Evolutionary conservation across 805 yeast genomes (phyloP).

Genomic region (Candida nanaspora): DNA sequence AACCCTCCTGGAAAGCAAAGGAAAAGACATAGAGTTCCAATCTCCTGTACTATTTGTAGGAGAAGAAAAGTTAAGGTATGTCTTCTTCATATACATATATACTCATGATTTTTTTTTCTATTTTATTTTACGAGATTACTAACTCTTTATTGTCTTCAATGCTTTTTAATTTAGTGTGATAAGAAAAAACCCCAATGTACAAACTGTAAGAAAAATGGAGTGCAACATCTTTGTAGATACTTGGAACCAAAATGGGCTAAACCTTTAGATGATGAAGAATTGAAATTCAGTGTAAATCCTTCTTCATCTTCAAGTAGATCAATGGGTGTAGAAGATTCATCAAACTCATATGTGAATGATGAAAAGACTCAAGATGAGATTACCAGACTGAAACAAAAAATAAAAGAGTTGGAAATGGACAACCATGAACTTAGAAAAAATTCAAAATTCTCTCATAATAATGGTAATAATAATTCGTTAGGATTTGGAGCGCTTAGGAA

Average conservation of each 20-base stretch:
- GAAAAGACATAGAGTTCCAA: slow-evolving; percentile 31
- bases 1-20: slow-evolving; percentile 14
- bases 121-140: not conserved
- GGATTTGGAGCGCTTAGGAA: slow-evolving; percentile 2
- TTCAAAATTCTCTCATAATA: slow-evolving; percentile 1
- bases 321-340: slow-evolving; percentile 2
- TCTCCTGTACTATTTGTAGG: slow-evolving; percentile 32
- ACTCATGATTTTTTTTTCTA: not conserved
- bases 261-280: slow-evolving; percentile 28
- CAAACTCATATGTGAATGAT: slow-evolving; percentile 2
- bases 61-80: slow-evolving; percentile 29
- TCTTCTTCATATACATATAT: not conserved
- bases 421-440: slow-evolving; percentile 13
- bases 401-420: slow-evolving; percentile 24
- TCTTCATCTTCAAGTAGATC: slow-evolving; percentile 8
- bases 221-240: slow-evolving; percentile 49
- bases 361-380: slow-evolving; percentile 16
- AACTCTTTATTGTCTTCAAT: not conserved
- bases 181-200: slow-evolving; percentile 48
- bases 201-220: slow-evolving; percentile 51
- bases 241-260: slow-evolving; percentile 58
- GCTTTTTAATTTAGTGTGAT: slow-evolving; percentile 19
- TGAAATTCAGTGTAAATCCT: slow-evolving; percentile 10
- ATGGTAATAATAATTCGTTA: not conserved
- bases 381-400: slow-evolving; percentile 12